These are phyloP conservation scores for Blumeria hordei DNA, from an alignment of 2,329 filamentous ascomycete genomes.

Conservation along the genomic window DNA sequence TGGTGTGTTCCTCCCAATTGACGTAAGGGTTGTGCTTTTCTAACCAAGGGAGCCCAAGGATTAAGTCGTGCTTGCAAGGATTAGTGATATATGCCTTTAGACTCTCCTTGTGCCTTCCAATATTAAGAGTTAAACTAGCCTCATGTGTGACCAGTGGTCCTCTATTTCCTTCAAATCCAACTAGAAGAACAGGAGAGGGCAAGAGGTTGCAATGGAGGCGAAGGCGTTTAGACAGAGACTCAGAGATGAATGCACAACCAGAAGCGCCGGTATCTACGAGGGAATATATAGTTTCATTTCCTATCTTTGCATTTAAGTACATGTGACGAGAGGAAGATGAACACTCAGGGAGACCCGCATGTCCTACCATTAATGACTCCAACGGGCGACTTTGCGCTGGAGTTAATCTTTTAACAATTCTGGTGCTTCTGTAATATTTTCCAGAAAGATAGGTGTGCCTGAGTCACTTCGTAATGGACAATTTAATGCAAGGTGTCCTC, in stretches of 20 bases:
- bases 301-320: not conserved
- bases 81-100: not conserved
- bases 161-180: not conserved
- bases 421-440: not conserved
- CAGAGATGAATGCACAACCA: not conserved
- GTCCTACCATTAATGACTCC: not conserved
- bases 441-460: not conserved
- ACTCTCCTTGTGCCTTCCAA: not conserved
- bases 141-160: not conserved
- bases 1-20: not conserved
- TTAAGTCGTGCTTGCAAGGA: not conserved
- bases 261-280: constrained; percentile 1
- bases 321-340: not conserved
- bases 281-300: not conserved
- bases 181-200: not conserved
- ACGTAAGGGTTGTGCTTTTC: not conserved
- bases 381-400: not conserved
- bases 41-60: not conserved
- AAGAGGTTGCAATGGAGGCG: not conserved
- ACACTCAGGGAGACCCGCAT: not conserved
- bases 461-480: not conserved
- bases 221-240: not conserved
- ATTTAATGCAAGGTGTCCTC: not conserved
- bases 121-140: not conserved
- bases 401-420: not conserved